Conservation (phyloP, 306 rosid species). For the Vigna mungo region DNA sequence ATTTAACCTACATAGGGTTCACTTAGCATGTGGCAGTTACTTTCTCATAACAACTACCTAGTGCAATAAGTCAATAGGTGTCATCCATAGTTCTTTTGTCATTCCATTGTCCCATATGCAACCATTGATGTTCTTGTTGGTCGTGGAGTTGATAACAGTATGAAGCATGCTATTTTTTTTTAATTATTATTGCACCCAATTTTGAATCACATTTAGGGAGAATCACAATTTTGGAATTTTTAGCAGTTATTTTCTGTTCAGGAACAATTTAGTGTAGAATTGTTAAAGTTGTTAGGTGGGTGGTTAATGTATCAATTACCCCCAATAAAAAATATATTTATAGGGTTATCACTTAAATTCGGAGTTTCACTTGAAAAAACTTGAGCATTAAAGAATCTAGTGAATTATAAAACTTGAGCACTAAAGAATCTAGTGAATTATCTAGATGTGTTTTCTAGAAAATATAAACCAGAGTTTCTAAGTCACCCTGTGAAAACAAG, state of each 20-base stretch:
- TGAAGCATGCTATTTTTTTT: not conserved
- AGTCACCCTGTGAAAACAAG: not conserved
- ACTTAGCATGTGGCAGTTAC: not conserved
- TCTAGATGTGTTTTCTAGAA: not conserved
- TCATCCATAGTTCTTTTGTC: not conserved
- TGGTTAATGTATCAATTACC: not conserved
- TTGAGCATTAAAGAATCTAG: not conserved
- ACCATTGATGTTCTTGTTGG: not conserved
- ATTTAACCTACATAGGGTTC: not conserved
- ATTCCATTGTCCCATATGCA: constrained; percentile 1
- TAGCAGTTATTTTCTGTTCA: constrained; percentile 5
- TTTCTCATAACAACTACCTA: not conserved
- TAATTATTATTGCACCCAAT: not conserved
- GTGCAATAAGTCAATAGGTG: not conserved
- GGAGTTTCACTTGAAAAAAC: not conserved
- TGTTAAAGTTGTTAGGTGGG: constrained; percentile 7
- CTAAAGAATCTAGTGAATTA: not conserved
- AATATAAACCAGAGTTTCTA: not conserved
- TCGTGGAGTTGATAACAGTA: not conserved
- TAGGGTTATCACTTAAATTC: constrained; percentile 6
- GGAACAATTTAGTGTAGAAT: not conserved
- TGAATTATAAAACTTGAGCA: not conserved
- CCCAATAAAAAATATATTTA: not conserved
- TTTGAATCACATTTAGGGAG: not conserved
- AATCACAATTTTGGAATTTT: not conserved